A percentile compares a stretch with the other conserved stretches of the same genome.
These are phyloP conservation scores for Suillus placidus DNA, from an alignment of 768 basidiomycete species.

Conservation along the genomic window DNA sequence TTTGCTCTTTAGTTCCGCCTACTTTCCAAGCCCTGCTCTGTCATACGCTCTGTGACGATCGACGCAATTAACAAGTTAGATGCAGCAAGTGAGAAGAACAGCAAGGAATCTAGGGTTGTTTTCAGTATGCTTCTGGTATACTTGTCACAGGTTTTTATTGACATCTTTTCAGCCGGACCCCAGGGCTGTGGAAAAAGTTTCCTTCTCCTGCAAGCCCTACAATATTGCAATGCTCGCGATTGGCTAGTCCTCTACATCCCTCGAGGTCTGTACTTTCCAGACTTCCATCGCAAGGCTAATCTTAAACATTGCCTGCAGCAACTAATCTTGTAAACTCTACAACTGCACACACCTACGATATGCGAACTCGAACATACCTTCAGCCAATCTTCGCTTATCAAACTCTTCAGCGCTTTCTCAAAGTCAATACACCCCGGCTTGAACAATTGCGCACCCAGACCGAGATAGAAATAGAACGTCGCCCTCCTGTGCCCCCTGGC, in stretches of 20 bases:
- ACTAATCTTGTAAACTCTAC: slow-evolving; percentile 73
- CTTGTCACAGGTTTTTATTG: slow-evolving; percentile 3
- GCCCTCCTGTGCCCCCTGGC: slow-evolving; percentile 48
- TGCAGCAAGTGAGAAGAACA: slow-evolving; percentile 48
- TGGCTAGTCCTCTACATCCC: slow-evolving; percentile 91
- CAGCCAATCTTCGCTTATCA: slow-evolving; percentile 69
- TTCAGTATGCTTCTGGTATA: slow-evolving; percentile 53
- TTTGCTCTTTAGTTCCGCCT: slow-evolving; percentile 56
- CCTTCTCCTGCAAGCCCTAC: slow-evolving; percentile 73
- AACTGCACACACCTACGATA: slow-evolving; percentile 71
- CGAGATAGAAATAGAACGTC: slow-evolving; percentile 50
- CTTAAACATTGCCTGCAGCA: slow-evolving; percentile 34
- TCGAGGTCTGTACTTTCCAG: slow-evolving; percentile 50
- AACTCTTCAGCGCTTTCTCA: slow-evolving; percentile 61
- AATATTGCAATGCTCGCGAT: slow-evolving; percentile 60
- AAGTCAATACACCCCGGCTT: slow-evolving; percentile 57
- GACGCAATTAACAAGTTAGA: slow-evolving; percentile 56
- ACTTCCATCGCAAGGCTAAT: background rate
- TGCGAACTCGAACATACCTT: slow-evolving; percentile 74
- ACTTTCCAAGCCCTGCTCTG: slow-evolving; percentile 69
- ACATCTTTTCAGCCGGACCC: slow-evolving; percentile 57
- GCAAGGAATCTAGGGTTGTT: slow-evolving; percentile 56
- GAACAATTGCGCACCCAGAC: slow-evolving; percentile 42
- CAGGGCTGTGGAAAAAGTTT: slow-evolving; percentile 83
- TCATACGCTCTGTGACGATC: slow-evolving; percentile 71